These are phyloP conservation scores for Alternaria alternata DNA, from an alignment of 2,329 filamentous ascomycete genomes.

Conservation along the genomic window DNA sequence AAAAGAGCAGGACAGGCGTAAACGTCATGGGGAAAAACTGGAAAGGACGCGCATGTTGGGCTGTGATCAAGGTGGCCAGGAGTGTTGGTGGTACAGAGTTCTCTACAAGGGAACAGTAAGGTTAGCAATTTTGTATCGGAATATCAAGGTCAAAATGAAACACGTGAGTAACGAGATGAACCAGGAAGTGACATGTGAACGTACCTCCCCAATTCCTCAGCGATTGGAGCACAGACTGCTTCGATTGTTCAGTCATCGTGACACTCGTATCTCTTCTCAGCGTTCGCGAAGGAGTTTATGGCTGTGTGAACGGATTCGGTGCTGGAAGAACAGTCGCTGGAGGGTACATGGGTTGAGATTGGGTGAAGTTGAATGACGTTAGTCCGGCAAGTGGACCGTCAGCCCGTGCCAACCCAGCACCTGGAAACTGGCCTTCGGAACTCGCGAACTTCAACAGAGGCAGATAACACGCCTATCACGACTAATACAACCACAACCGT, in stretches of 20 bases:
- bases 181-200: constrained; percentile 28
- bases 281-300: not conserved
- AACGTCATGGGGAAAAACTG: constrained; percentile 72
- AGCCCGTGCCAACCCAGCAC: constrained; percentile 33
- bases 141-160: not conserved
- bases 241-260: constrained; percentile 51
- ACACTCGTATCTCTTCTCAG: not conserved
- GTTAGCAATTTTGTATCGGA: constrained; percentile 11
- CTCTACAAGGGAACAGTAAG: constrained; percentile 53
- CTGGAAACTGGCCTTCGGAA: constrained; percentile 39
- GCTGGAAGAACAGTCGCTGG: not conserved
- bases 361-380: constrained; percentile 37
- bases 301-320: not conserved
- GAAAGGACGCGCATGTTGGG: constrained; percentile 72
- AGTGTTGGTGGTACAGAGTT: constrained; percentile 70
- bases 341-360: constrained; percentile 17
- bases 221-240: constrained; percentile 54
- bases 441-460: constrained; percentile 26
- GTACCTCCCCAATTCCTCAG: constrained; percentile 62
- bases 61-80: constrained; percentile 71
- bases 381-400: constrained; percentile 21
- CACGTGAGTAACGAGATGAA: constrained; percentile 9
- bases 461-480: constrained; percentile 24
- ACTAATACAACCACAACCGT: constrained; percentile 1
- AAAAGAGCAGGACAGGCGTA: constrained; percentile 70